Evolutionary conservation across 345 rosid species (phyloP).

Genomic region (Eucalyptus pumila): DNA sequence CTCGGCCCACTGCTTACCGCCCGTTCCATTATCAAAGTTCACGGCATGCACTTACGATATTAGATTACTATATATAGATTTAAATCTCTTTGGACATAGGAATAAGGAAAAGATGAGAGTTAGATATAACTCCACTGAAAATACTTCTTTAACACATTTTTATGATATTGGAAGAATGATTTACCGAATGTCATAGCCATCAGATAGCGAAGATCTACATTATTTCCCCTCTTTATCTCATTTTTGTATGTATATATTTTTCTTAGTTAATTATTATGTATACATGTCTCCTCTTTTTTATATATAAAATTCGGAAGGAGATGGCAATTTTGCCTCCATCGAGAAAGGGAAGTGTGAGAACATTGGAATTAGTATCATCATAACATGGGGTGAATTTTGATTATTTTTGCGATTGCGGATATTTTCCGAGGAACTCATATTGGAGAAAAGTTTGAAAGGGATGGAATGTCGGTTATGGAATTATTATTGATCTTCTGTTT

Average conservation of each 20-base stretch:
- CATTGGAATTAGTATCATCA: conserved; percentile 78
- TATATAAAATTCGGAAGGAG: conserved; percentile 5
- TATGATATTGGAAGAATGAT: not conserved
- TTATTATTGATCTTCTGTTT: not conserved
- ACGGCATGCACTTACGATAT: not conserved
- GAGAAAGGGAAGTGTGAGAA: conserved; percentile 25
- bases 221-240: not conserved
- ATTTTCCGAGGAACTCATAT: conserved; percentile 72
- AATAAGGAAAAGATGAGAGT: not conserved
- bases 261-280: not conserved
- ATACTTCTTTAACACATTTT: not conserved
- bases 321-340: conserved; percentile 57
- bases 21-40: not conserved
- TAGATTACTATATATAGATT: not conserved
- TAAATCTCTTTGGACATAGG: not conserved
- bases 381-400: conserved; percentile 35
- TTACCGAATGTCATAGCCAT: not conserved
- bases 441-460: conserved; percentile 19
- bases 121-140: not conserved
- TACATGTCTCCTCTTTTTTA: not conserved
- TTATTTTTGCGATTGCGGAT: conserved; percentile 40
- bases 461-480: conserved; percentile 31
- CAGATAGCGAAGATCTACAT: not conserved
- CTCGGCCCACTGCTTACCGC: not conserved
- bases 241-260: not conserved